A percentile compares a stretch with the other conserved stretches of the same genome.
These are phyloP conservation scores for Scutellaria galericulata DNA, from an alignment of 257 asterid genomes.

Conservation along the genomic window DNA sequence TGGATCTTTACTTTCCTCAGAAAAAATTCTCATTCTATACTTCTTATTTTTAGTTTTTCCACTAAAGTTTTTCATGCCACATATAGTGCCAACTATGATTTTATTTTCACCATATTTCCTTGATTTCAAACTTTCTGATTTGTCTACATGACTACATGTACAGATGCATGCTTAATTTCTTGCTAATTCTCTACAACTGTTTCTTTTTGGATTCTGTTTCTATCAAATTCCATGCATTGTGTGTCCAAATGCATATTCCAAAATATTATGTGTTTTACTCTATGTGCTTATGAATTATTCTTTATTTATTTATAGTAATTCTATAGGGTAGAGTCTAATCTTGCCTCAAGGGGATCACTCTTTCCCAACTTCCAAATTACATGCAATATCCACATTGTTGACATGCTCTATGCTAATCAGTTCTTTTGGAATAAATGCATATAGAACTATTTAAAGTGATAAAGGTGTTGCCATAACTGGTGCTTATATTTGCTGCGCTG, in stretches of 20 bases:
- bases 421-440: background rate
- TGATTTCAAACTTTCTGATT: background rate
- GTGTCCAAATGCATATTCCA: background rate
- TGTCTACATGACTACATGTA: background rate
- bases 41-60: conserved; percentile 5
- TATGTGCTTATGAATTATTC: background rate
- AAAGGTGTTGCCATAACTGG: conserved; percentile 5
- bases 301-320: conserved; percentile 14
- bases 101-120: conserved; percentile 2
- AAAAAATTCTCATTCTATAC: conserved; percentile 1
- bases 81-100: background rate
- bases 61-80: conserved; percentile 10
- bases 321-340: background rate
- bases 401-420: conserved; percentile 17
- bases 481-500: conserved; percentile 8
- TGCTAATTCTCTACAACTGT: conserved; percentile 7
- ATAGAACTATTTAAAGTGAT: conserved; percentile 2
- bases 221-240: conserved; percentile 5
- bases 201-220: background rate
- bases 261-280: conserved; percentile 13
- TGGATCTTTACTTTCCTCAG: conserved; percentile 40
- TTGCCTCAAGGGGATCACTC: background rate
- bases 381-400: conserved; percentile 11
- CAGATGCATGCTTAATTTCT: background rate
- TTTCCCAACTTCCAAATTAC: background rate